These are phyloP conservation scores for Xanthoconium stramineum DNA, from an alignment of 768 basidiomycete genomes.

Conservation along the genomic window DNA sequence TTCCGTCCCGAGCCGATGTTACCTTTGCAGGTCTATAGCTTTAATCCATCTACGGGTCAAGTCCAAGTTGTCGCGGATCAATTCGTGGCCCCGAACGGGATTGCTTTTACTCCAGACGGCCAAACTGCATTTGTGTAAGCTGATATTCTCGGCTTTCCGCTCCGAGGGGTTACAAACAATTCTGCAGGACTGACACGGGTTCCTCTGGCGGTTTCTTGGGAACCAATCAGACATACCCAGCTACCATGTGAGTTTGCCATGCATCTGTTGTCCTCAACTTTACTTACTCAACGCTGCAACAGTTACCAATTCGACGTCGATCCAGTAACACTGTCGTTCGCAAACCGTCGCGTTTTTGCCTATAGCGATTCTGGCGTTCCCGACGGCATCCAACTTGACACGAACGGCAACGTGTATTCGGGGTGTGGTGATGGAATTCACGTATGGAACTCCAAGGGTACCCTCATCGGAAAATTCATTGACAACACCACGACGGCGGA, in stretches of 20 bases:
- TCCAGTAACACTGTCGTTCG: slow-evolving; percentile 47
- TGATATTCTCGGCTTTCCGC: background rate
- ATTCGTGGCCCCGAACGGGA: slow-evolving; percentile 71
- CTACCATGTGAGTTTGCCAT: slow-evolving; percentile 55
- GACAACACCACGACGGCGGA: slow-evolving; percentile 35
- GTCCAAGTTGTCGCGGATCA: slow-evolving; percentile 75
- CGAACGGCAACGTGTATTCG: slow-evolving; percentile 61
- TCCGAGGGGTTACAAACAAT: slow-evolving; percentile 11
- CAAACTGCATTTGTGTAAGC: slow-evolving; percentile 61
- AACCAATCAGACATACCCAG: slow-evolving; percentile 55
- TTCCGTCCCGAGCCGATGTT: slow-evolving; percentile 67
- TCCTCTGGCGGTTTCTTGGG: slow-evolving; percentile 43
- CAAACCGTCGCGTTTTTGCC: slow-evolving; percentile 64
- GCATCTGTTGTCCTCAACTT: background rate
- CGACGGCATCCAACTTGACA: slow-evolving; percentile 67
- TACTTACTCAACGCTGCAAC: background rate
- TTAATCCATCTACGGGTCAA: slow-evolving; percentile 58
- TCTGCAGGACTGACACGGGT: slow-evolving; percentile 32
- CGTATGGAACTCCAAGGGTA: slow-evolving; percentile 54
- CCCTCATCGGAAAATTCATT: slow-evolving; percentile 37
- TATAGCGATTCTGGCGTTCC: slow-evolving; percentile 63
- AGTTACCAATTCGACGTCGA: slow-evolving; percentile 74
- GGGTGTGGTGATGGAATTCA: slow-evolving; percentile 70
- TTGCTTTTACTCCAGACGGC: slow-evolving; percentile 67
- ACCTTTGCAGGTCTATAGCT: slow-evolving; percentile 76